Evolutionary conservation across 2,329 filamentous ascomycete species (phyloP).

Genomic region (Colletotrichum filicis): DNA sequence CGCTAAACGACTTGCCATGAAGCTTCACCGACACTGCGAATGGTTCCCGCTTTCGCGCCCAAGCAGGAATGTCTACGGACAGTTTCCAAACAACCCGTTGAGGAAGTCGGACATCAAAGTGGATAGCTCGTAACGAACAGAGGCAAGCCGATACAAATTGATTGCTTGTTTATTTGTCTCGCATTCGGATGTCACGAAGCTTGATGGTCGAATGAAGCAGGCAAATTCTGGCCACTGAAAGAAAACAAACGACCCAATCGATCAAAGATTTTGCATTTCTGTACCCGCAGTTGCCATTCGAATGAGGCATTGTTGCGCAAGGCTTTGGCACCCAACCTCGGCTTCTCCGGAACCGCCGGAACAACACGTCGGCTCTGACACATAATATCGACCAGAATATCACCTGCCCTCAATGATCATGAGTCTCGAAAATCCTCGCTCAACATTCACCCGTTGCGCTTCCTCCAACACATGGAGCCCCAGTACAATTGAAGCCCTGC

Average conservation of each 20-base stretch:
- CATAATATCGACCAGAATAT: too few species aligned
- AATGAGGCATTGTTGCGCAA: background rate
- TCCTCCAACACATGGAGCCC: conserved; percentile 1
- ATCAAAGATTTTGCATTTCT: background rate
- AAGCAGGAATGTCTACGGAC: background rate
- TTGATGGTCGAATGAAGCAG: background rate
- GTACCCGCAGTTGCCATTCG: background rate
- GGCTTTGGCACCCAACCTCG: background rate
- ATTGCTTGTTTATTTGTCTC: background rate
- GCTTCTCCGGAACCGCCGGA: background rate
- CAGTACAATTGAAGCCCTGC: conserved; percentile 14
- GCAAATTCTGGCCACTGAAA: background rate
- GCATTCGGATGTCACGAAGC: background rate
- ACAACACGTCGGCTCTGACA: background rate
- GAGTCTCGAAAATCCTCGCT: background rate
- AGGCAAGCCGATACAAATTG: background rate
- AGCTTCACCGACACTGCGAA: background rate
- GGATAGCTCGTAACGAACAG: background rate
- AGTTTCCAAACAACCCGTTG: too few species aligned
- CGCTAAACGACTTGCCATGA: too few species aligned
- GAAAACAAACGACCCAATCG: background rate
- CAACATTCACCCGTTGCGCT: conserved; percentile 9
- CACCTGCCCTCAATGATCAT: too few species aligned
- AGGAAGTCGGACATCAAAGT: too few species aligned
- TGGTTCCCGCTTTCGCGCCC: too few species aligned